A percentile compares a stretch with the other conserved stretches of the same genome.
phyloP scores from a whole-genome alignment of 116 monocot species.

The Posidonia oceanica region DNA sequence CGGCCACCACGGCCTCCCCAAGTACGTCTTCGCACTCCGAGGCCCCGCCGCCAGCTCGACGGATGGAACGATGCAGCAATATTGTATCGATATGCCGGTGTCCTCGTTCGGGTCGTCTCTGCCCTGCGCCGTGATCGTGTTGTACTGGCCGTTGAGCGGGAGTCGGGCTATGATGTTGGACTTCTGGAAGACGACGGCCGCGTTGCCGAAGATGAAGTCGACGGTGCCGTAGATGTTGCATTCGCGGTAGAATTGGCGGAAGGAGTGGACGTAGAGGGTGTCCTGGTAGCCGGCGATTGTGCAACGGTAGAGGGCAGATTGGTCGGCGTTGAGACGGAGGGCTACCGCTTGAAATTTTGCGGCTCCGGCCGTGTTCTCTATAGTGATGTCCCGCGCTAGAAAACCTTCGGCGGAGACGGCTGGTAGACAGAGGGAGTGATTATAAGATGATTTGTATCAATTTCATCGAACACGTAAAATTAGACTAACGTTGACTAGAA shows the following conservation, averaged over 20 bases:
- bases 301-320: conserved; percentile 57
- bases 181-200: conserved; percentile 63
- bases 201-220: conserved; percentile 90
- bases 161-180: conserved; percentile 34
- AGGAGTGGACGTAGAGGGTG: conserved; percentile 86
- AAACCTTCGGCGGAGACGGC: conserved; percentile 38
- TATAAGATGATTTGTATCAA: too few species aligned
- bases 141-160: conserved; percentile 49
- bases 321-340: conserved; percentile 67
- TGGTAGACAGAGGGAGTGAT: not conserved
- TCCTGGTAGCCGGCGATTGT: conserved; percentile 69
- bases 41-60: conserved; percentile 26
- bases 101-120: conserved; percentile 52
- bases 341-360: conserved; percentile 71
- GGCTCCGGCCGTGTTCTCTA: conserved; percentile 71
- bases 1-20: conserved; percentile 61
- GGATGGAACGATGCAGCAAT: conserved; percentile 47
- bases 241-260: conserved; percentile 92
- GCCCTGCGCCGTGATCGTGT: conserved; percentile 61
- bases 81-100: conserved; percentile 58
- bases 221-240: conserved; percentile 73
- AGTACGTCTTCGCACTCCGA: conserved; percentile 19
- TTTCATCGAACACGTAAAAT: too few species aligned
- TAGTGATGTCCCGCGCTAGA: conserved; percentile 57
- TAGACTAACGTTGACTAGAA: too few species aligned